A percentile compares a stretch with the other conserved stretches of the same genome.
These are phyloP conservation scores for Shiraia sp. DNA, from an alignment of 2,329 filamentous ascomycete genomes.

Conservation along the genomic window DNA sequence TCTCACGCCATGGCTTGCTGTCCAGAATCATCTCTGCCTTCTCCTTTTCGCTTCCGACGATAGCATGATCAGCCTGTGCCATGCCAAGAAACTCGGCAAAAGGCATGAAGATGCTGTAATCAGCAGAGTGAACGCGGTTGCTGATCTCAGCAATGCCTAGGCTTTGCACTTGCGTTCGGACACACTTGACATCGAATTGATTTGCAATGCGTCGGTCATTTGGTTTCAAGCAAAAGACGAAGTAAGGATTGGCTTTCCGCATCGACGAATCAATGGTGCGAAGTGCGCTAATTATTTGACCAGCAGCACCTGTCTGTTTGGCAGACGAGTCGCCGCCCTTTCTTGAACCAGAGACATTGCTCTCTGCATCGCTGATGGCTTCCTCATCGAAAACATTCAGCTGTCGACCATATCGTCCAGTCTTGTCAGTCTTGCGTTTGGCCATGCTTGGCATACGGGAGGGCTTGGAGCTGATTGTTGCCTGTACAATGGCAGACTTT, in stretches of 20 bases:
- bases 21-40: conserved; percentile 91
- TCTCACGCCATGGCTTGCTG: conserved; percentile 87
- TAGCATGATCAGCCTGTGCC: conserved; percentile 78
- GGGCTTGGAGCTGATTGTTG: conserved; percentile 93
- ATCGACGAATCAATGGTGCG: conserved; percentile 91
- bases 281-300: conserved; percentile 85
- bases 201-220: conserved; percentile 97
- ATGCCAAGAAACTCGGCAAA: conserved; percentile 94
- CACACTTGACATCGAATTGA: conserved; percentile 98
- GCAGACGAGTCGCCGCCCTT: conserved; percentile 31
- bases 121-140: conserved; percentile 85
- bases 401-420: conserved; percentile 51
- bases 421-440: conserved; percentile 69
- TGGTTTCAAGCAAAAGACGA: conserved; percentile 95
- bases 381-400: conserved; percentile 52
- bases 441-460: conserved; percentile 92
- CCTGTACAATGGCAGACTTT: conserved; percentile 88
- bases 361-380: conserved; percentile 48
- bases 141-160: conserved; percentile 97
- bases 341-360: conserved; percentile 48
- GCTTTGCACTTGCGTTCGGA: conserved; percentile 89
- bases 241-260: conserved; percentile 88
- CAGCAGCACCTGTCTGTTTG: conserved; percentile 82
- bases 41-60: conserved; percentile 90
- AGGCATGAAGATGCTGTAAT: conserved; percentile 93